Evolutionary conservation across 768 basidiomycete genomes (phyloP).

Genomic region (Hemileccinum impolitum): DNA sequence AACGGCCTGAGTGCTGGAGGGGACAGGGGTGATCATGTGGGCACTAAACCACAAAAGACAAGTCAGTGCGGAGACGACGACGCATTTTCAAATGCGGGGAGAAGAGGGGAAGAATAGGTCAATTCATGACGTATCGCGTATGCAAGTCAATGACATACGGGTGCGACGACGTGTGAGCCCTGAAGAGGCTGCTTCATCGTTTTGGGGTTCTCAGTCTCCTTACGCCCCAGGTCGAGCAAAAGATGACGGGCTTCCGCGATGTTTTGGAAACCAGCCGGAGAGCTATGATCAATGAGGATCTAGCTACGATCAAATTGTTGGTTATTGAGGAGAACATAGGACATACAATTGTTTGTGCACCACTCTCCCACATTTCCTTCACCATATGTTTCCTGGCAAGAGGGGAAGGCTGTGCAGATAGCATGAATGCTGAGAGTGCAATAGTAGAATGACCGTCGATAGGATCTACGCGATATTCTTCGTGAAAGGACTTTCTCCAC

Average conservation of each 20-base stretch:
- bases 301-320: constrained; percentile 30
- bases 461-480: constrained; percentile 40
- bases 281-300: constrained; percentile 86
- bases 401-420: constrained; percentile 67
- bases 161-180: constrained; percentile 85
- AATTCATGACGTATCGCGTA: background rate
- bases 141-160: constrained; percentile 48
- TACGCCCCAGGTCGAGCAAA: constrained; percentile 60
- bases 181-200: constrained; percentile 33
- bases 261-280: constrained; percentile 67
- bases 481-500: constrained; percentile 59
- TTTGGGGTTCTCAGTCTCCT: constrained; percentile 51
- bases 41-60: constrained; percentile 49
- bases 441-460: constrained; percentile 50
- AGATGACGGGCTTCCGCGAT: constrained; percentile 78
- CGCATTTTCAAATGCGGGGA: constrained; percentile 17
- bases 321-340: background rate
- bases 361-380: constrained; percentile 89
- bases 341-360: constrained; percentile 74
- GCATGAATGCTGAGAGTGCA: constrained; percentile 81
- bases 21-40: constrained; percentile 90
- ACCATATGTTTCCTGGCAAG: constrained; percentile 63
- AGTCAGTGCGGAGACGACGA: constrained; percentile 4
- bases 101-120: constrained; percentile 3
- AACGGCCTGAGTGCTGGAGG: constrained; percentile 53